Conservation (phyloP, 208 protist genomes). For the Giardia duodenalis region DNA sequence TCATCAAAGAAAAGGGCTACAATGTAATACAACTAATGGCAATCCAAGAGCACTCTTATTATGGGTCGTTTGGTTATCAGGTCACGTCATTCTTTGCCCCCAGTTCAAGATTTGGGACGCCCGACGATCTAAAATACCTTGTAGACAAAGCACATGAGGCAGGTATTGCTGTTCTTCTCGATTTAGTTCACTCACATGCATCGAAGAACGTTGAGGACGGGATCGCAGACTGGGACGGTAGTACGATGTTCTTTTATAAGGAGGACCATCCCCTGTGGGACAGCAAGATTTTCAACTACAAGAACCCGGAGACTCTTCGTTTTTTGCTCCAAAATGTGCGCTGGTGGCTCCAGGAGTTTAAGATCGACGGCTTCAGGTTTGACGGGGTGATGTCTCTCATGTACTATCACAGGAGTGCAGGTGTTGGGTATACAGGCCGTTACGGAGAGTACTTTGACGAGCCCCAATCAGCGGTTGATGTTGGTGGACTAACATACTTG, state of each 20-base stretch:
- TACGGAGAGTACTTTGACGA: constrained; percentile 62
- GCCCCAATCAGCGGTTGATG: constrained; percentile 44
- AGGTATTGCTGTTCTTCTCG: constrained; percentile 61
- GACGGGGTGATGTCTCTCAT: constrained; percentile 73
- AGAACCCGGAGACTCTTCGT: constrained; percentile 56
- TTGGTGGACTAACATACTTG: constrained; percentile 59
- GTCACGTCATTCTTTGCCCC: constrained; percentile 69
- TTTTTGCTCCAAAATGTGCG: constrained; percentile 61
- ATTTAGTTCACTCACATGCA: constrained; percentile 64
- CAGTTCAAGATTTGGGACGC: constrained; percentile 53
- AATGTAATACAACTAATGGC: constrained; percentile 69
- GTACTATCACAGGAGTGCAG: constrained; percentile 62
- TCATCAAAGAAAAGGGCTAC: constrained; percentile 58
- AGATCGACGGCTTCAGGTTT: constrained; percentile 72
- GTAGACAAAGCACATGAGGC: constrained; percentile 56
- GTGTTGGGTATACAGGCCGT: constrained; percentile 37
- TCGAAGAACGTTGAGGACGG: constrained; percentile 64
- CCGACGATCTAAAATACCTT: constrained; percentile 60
- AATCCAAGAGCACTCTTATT: constrained; percentile 70
- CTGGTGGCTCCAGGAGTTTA: constrained; percentile 55
- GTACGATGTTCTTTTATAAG: constrained; percentile 54
- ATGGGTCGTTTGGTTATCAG: constrained; percentile 68
- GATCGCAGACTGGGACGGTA: constrained; percentile 62
- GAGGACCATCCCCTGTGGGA: constrained; percentile 50
- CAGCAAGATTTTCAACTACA: constrained; percentile 65